Evolutionary conservation across 768 basidiomycete genomes (phyloP).

Genomic region (Tulasnella sp.): DNA sequence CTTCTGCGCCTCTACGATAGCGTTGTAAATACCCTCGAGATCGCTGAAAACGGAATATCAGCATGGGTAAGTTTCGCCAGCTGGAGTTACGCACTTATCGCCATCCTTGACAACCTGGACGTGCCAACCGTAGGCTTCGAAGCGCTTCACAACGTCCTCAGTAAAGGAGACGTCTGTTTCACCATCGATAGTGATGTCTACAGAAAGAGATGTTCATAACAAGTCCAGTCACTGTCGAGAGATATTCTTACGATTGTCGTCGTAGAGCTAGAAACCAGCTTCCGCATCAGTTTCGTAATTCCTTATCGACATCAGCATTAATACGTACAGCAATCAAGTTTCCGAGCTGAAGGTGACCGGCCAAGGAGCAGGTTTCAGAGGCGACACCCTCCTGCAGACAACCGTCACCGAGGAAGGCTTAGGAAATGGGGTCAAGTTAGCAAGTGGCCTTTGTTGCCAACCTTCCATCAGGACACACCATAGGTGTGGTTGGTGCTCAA

Average conservation of each 20-base stretch:
- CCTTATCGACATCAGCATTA: background rate
- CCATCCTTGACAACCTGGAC: constrained; percentile 83
- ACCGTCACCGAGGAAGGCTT: constrained; percentile 91
- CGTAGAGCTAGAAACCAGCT: constrained; percentile 66
- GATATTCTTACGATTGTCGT: constrained; percentile 81
- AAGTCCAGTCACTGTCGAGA: background rate
- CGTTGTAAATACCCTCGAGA: constrained; percentile 71
- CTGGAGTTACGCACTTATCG: constrained; percentile 56
- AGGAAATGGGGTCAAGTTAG: constrained; percentile 33
- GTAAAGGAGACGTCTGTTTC: constrained; percentile 92
- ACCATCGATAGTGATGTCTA: constrained; percentile 96
- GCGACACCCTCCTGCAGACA: constrained; percentile 97
- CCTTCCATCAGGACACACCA: constrained; percentile 50
- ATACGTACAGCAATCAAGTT: constrained; percentile 84
- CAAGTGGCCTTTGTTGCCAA: background rate
- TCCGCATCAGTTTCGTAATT: background rate
- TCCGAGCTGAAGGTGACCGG: constrained; percentile 90
- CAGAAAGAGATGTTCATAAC: constrained; percentile 21
- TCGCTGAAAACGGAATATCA: constrained; percentile 55
- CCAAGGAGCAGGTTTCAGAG: constrained; percentile 88
- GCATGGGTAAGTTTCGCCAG: background rate
- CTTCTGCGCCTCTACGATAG: constrained; percentile 75
- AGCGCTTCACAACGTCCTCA: constrained; percentile 87
- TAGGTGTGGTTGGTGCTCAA: constrained; percentile 89
- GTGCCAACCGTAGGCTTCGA: constrained; percentile 92